phyloP scores from a whole-genome alignment of 768 basidiomycete species.

The Xerocomellus intermedius region DNA sequence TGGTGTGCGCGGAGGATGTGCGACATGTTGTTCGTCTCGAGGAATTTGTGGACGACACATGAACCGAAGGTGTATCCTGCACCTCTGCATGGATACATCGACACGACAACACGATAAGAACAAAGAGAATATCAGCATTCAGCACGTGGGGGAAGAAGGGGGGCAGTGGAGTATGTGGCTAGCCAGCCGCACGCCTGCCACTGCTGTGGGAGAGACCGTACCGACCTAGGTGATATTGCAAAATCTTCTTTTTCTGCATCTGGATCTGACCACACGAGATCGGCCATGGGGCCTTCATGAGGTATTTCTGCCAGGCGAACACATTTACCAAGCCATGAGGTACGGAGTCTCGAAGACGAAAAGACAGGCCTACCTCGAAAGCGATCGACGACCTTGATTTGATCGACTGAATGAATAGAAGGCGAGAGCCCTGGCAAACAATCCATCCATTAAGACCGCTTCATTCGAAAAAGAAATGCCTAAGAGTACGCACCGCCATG shows the following conservation, averaged over 20 bases:
- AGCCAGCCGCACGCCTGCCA: slow-evolving; percentile 4
- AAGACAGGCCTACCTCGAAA: slow-evolving; percentile 71
- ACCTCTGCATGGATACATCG: slow-evolving; percentile 53
- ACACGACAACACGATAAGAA: slow-evolving; percentile 5
- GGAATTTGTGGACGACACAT: slow-evolving; percentile 96
- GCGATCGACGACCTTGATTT: slow-evolving; percentile 98
- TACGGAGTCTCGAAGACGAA: slow-evolving; percentile 21
- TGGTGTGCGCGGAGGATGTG: slow-evolving; percentile 98
- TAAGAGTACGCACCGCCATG: slow-evolving; percentile 72
- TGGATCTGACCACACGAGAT: slow-evolving; percentile 99
- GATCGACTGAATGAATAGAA: slow-evolving; percentile 98
- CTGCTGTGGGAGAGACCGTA: slow-evolving; percentile 16
- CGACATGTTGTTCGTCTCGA: slow-evolving; percentile 93
- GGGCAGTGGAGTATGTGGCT: slow-evolving; percentile 8
- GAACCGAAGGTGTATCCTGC: slow-evolving; percentile 99
- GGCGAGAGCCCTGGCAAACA: slow-evolving; percentile 77
- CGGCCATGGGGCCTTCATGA: slow-evolving; percentile 99
- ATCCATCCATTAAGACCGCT: slow-evolving; percentile 1
- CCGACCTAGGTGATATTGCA: slow-evolving; percentile 94
- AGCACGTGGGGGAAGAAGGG: slow-evolving; percentile 7
- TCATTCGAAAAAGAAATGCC: not conserved
- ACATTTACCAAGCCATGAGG: slow-evolving; percentile 22
- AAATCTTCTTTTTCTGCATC: slow-evolving; percentile 99
- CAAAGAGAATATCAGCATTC: slow-evolving; percentile 4
- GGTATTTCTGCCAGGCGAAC: slow-evolving; percentile 74